These are phyloP conservation scores for Boletus rubroflammeus DNA, from an alignment of 768 basidiomycete species.

Conservation along the genomic window DNA sequence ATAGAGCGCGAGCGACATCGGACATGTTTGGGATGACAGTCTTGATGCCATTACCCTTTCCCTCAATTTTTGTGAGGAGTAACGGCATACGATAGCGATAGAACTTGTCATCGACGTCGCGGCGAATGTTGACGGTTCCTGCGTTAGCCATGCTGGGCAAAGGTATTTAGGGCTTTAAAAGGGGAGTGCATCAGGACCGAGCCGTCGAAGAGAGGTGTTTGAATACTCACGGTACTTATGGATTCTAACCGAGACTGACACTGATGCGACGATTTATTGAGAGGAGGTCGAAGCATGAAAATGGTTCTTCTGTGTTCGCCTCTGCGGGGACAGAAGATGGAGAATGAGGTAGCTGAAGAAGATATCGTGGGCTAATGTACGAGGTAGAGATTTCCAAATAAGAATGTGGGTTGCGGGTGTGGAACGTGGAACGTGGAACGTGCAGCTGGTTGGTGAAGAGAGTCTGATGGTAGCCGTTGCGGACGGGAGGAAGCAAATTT, in stretches of 20 bases:
- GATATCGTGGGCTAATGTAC: slow-evolving; percentile 27
- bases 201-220: background rate
- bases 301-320: slow-evolving; percentile 33
- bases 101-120: slow-evolving; percentile 95
- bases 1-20: slow-evolving; percentile 93
- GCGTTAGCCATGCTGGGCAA: slow-evolving; percentile 77
- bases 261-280: slow-evolving; percentile 66
- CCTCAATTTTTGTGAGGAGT: slow-evolving; percentile 94
- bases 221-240: slow-evolving; percentile 48
- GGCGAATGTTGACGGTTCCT: slow-evolving; percentile 87
- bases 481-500: slow-evolving; percentile 21
- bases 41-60: slow-evolving; percentile 99
- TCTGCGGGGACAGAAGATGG: slow-evolving; percentile 32
- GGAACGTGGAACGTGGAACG: too few species aligned
- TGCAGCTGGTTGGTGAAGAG: background rate
- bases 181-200: background rate
- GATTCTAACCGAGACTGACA: slow-evolving; percentile 49
- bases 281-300: slow-evolving; percentile 92
- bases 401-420: slow-evolving; percentile 7
- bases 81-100: slow-evolving; percentile 98
- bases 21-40: slow-evolving; percentile 99
- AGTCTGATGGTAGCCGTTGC: background rate
- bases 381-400: background rate
- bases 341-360: slow-evolving; percentile 17
- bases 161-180: slow-evolving; percentile 57